Evolutionary conservation across 2,329 filamentous ascomycete genomes (phyloP).

Genomic region (Aciculosporium take): DNA sequence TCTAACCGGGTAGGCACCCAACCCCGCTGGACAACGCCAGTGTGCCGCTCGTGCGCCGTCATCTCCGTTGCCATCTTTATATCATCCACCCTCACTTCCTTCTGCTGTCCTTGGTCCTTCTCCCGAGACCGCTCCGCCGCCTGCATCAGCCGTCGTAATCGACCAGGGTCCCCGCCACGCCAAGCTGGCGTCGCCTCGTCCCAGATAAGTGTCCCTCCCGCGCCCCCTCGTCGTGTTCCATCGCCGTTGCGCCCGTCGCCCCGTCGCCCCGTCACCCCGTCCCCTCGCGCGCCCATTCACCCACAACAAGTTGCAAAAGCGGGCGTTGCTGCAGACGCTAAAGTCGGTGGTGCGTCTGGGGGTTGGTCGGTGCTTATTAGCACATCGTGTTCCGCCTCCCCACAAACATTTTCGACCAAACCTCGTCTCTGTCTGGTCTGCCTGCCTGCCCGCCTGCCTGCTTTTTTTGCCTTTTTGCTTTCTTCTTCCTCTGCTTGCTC

Average conservation of each 20-base stretch:
- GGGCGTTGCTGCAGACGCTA: too few species aligned
- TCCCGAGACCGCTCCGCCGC: slow-evolving; percentile 3
- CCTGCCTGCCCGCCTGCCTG: not conserved
- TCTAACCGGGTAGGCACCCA: too few species aligned
- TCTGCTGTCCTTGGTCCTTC: too few species aligned
- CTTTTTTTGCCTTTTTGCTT: not conserved
- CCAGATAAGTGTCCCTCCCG: not conserved
- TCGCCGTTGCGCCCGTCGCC: too few species aligned
- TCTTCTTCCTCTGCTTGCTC: not conserved
- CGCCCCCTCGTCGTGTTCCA: not conserved
- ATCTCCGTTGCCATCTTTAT: too few species aligned
- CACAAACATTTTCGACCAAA: not conserved
- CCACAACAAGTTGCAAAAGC: not conserved
- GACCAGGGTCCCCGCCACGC: too few species aligned
- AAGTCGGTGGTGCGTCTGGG: not conserved
- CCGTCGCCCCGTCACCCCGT: too few species aligned
- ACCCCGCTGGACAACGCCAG: too few species aligned
- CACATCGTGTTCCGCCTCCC: not conserved
- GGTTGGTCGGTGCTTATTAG: not conserved
- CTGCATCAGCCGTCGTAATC: slow-evolving; percentile 5
- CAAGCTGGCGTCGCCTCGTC: too few species aligned
- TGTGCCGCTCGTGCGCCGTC: too few species aligned
- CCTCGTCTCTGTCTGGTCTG: not conserved
- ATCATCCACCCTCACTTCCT: too few species aligned
- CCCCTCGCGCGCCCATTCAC: not conserved